These are phyloP conservation scores for Geotrichum bryndzae DNA, from an alignment of 1,139 yeast genomes.

Conservation along the genomic window DNA sequence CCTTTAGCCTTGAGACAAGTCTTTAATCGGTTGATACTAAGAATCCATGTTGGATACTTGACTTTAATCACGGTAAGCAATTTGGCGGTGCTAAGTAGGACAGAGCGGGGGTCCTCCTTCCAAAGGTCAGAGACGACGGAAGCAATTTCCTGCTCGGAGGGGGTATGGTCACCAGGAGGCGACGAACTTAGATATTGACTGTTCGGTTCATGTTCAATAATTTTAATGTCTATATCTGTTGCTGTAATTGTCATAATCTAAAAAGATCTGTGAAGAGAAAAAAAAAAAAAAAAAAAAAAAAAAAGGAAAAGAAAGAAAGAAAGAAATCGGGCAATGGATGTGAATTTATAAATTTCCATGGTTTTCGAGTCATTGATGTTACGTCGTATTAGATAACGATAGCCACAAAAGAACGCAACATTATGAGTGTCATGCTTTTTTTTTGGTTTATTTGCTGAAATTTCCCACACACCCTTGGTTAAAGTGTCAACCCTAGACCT, in stretches of 20 bases:
- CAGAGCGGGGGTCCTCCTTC: slow-evolving; percentile 63
- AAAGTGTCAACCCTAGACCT: neutral
- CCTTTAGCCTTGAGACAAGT: slow-evolving; percentile 7
- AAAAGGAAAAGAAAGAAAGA: neutral
- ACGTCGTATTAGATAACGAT: neutral
- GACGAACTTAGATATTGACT: neutral
- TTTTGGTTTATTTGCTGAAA: neutral
- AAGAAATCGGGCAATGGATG: neutral
- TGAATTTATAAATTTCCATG: neutral
- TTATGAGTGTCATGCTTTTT: neutral
- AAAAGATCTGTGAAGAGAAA: neutral
- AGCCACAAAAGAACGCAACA: neutral
- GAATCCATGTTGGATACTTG: slow-evolving; percentile 12
- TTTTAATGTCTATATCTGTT: slow-evolving; percentile 4
- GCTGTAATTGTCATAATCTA: neutral
- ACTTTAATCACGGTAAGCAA: slow-evolving; percentile 44
- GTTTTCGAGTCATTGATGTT: neutral
- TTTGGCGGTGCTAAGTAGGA: slow-evolving; percentile 50
- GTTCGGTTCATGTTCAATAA: neutral
- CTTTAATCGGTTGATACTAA: slow-evolving; percentile 10
- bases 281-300: neutral
- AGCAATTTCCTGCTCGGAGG: slow-evolving; percentile 60
- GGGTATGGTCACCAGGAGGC: slow-evolving; percentile 30
- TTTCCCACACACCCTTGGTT: neutral
- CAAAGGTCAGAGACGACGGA: slow-evolving; percentile 58